A percentile compares a stretch with the other conserved stretches of the same genome.
Evolutionary conservation across 441 rosid genomes (phyloP).

Genomic region (Biscutella laevigata): DNA sequence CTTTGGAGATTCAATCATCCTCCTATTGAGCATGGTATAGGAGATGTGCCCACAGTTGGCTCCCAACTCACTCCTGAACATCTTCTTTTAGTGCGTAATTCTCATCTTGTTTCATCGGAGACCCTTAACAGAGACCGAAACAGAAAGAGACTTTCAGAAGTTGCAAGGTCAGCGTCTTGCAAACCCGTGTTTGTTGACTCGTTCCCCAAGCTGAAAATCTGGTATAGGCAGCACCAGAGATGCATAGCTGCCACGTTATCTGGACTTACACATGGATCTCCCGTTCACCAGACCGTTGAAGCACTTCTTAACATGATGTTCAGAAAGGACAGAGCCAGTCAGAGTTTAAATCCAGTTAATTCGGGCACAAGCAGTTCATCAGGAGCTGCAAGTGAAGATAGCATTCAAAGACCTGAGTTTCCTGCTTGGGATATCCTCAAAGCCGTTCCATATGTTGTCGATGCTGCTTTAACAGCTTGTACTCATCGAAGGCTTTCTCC

Average conservation of each 20-base stretch:
- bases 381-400: conserved; percentile 51
- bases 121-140: conserved; percentile 40
- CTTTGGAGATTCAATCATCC: conserved; percentile 81
- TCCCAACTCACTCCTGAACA: conserved; percentile 70
- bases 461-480: conserved; percentile 72
- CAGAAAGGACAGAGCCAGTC: conserved; percentile 48
- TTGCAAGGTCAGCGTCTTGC: conserved; percentile 45
- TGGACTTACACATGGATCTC: conserved; percentile 54
- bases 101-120: conserved; percentile 48
- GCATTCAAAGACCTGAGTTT: conserved; percentile 41
- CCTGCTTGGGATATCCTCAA: conserved; percentile 81
- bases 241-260: conserved; percentile 72
- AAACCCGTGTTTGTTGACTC: conserved; percentile 63
- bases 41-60: conserved; percentile 77
- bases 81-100: conserved; percentile 64
- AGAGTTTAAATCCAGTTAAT: conserved; percentile 45
- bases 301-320: conserved; percentile 60
- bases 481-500: conserved; percentile 73
- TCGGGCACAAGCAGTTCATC: conserved; percentile 65
- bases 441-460: conserved; percentile 69
- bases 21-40: conserved; percentile 68
- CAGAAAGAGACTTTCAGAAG: conserved; percentile 53
- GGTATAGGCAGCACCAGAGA: conserved; percentile 74
- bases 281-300: conserved; percentile 56
- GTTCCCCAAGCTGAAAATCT: conserved; percentile 60